Base-by-base conservation (phyloP, 768 basidiomycete species). In the Hygrophoropsis aurantiaca region DNA sequence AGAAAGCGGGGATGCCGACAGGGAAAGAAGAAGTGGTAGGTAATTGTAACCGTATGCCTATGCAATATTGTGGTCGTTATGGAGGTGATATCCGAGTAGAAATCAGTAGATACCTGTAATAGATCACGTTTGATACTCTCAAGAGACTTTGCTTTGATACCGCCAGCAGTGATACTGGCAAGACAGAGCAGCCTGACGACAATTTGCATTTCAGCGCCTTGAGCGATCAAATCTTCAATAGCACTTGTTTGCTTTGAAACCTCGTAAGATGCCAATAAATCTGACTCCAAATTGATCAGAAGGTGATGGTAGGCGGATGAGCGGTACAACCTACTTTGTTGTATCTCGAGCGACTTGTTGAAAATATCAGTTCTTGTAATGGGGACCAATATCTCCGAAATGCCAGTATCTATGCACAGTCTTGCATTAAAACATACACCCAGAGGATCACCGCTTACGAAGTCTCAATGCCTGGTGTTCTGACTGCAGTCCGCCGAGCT, bases 201-300 rank as follows among this genome's bases (percentile, higher is more conserved):
- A 8, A 76, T 77, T 52, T 83, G 81, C 75, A 94, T 78, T 34
- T 94, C 89, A 2, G 85, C 84, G 43, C 90, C 90, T 57, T 90
- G 87, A 15, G 89, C 81, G 51, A 98, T 84, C 56, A 99, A 71
- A 46, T 94, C 91, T 62, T 98, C 95, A 46, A 99, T 90, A 0
- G 85, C 82, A n/a, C 70, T 70, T 35, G 97, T 75, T 64, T 98
- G 97, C 4, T 76, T 74, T 11, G 81, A 71, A 21, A 87, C 73
- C 57, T 97, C 89, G 59, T 94, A 93, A 6, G 93, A 94, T 6
- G 94, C 91, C 24, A 98, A 79, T n/a, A 99, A 75, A 65, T 98
- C 94, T 97, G 20, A 23, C 18, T 41, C 37, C 15, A 15, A 25
- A 15, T 39, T 58, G 37, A 55, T n/a, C n/a, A 50, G 30, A 51